Conservation (phyloP, 129 eudicot genomes). For the Smallanthus sonchifolius region DNA sequence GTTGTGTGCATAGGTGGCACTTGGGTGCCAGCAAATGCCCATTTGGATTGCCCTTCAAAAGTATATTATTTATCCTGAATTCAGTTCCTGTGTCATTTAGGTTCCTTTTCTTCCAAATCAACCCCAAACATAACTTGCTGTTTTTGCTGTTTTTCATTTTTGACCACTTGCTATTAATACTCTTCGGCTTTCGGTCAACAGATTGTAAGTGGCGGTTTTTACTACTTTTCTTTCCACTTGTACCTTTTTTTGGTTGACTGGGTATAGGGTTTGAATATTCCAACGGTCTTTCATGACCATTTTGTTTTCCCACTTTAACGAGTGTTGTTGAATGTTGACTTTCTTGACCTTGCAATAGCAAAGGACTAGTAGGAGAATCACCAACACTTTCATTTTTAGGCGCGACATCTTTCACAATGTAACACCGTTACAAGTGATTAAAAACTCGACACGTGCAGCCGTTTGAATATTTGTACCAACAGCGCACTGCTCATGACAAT, state of each 20-base stretch:
- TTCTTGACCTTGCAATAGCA: conserved; percentile 64
- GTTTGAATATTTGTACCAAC: conserved; percentile 40
- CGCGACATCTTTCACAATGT: conserved; percentile 18
- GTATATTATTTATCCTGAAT: conserved; percentile 53
- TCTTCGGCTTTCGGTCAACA: conserved; percentile 28
- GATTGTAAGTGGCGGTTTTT: conserved; percentile 18
- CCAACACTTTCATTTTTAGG: conserved; percentile 34
- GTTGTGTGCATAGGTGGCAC: conserved; percentile 60
- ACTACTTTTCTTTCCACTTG: conserved; percentile 33
- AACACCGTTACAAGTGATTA: conserved; percentile 65
- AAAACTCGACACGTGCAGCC: conserved; percentile 40
- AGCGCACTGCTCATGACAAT: conserved; percentile 70
- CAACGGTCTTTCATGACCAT: conserved; percentile 16
- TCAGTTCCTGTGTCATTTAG: conserved; percentile 55
- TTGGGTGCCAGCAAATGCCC: conserved; percentile 25
- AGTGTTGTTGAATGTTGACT: conserved; percentile 33
- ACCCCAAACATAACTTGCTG: conserved; percentile 50
- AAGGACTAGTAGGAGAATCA: conserved; percentile 81
- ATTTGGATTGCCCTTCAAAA: conserved; percentile 53
- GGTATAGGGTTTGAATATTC: conserved; percentile 28
- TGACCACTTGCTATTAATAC: conserved; percentile 13
- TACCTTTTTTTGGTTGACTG: conserved; percentile 19
- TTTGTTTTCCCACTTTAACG: conserved; percentile 31
- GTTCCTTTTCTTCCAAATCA: conserved; percentile 63
- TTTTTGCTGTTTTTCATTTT: conserved; percentile 23